Percentiles rank a stretch among this genome's conserved stretches.
Evolutionary conservation across 129 eudicot genomes (phyloP).

Genomic region (Ambrosia artemisiifolia): DNA sequence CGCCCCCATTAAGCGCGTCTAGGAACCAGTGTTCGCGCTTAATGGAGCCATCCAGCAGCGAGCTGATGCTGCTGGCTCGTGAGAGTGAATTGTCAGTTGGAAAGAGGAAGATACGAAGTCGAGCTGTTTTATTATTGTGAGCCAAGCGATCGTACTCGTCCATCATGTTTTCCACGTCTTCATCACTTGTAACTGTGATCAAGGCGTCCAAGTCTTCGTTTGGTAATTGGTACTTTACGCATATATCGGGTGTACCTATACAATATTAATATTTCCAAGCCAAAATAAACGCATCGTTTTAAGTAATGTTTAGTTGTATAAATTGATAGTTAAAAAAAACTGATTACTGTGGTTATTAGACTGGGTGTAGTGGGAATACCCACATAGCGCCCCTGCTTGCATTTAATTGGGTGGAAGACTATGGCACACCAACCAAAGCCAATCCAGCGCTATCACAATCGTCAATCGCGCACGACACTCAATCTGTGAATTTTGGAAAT

Average conservation of each 20-base stretch:
- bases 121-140: conserved; percentile 50
- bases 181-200: conserved; percentile 71
- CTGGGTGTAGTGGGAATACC: too few relatives aligned
- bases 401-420: too few relatives aligned
- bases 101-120: conserved; percentile 77
- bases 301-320: too few relatives aligned
- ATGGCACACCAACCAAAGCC: too few relatives aligned
- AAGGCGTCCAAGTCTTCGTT: conserved; percentile 88
- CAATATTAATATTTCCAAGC: conserved; percentile 1
- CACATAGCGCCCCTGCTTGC: too few relatives aligned
- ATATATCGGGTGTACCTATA: conserved; percentile 44
- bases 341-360: too few relatives aligned
- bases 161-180: conserved; percentile 95
- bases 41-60: conserved; percentile 75
- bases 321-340: too few relatives aligned
- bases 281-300: neutral
- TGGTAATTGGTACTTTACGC: conserved; percentile 90
- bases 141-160: conserved; percentile 81
- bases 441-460: too few relatives aligned
- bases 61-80: conserved; percentile 66
- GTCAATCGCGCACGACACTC: too few relatives aligned
- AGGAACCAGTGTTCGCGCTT: conserved; percentile 87
- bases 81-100: conserved; percentile 45
- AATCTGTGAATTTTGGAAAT: too few relatives aligned
- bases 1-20: conserved; percentile 80